Base-by-base conservation (phyloP, 164 flowering plant species). In the Vitis riparia region DNA sequence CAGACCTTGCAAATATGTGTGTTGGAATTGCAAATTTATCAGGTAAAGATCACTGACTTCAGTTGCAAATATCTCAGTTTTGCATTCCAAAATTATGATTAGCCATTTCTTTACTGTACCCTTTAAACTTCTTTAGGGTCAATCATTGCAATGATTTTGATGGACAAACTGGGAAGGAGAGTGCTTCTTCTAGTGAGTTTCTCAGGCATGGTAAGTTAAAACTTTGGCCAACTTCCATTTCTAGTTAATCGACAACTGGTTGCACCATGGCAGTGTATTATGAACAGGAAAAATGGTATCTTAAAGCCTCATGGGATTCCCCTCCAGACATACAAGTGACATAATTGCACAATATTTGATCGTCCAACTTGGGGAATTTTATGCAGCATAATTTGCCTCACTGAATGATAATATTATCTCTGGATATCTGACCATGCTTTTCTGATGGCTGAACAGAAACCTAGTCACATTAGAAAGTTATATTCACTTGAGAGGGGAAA, bases 1-100 rank as follows among this genome's bases (percentile, higher is more conserved):
- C 96, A 56, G 79, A 82, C 63, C 47, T 76, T 63, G 96, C 90
- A 65, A 91, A 84, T 70, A 81, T 72, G 23, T 81, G 84, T 68
- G 76, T 89, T 5, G 93, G 91, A 66, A 29, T 87, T 60, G 76
- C 84, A 32, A 90, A 90, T 78, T 74, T 90, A 48, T 77, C 75
- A 16, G 96, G 96, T 88, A 77, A 8, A 2, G 12, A 15, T 37
- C 7, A 37, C 0, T 66, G 48, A 29, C 55, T 73, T 55, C 11
- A 23, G 61, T 61, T 10, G 11, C 48, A 27, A 58, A 11, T 16
- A 11, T 13, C 13, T 19, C 47, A 19, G 11, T 37, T 3, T 3
- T 37, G 44, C 44, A 37, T 37, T 37, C 7, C 44, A 37, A 37
- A 37, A 6, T 37, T 37, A 37, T 37, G 7, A 37, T 37, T 6